Conservation (phyloP, 345 rosid genomes). For the Jatropha curcas region DNA sequence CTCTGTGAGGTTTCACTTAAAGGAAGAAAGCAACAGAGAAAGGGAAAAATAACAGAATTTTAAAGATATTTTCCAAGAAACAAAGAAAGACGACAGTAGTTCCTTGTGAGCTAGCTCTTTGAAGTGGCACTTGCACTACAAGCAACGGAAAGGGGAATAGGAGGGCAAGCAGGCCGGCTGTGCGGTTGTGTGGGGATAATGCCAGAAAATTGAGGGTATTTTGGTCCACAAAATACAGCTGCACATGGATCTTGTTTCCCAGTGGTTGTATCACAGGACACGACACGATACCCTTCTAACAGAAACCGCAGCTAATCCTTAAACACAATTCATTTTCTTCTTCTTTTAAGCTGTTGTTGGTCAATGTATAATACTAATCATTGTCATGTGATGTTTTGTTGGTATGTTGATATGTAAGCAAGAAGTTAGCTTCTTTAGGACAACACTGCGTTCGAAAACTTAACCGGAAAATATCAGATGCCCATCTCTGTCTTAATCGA, state of each 20-base stretch:
- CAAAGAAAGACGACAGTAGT: constrained; percentile 1
- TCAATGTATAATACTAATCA: constrained; percentile 1
- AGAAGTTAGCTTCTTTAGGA: too few relatives aligned
- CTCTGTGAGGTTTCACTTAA: constrained; percentile 7
- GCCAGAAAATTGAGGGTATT: constrained; percentile 24
- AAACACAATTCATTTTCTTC: neutral
- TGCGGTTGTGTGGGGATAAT: constrained; percentile 5
- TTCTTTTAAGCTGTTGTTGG: neutral
- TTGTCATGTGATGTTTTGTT: neutral
- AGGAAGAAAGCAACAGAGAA: constrained; percentile 6
- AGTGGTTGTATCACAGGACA: neutral
- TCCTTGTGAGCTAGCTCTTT: constrained; percentile 10
- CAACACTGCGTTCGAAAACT: too few relatives aligned
- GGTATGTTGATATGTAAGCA: neutral
- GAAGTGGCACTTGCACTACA: constrained; percentile 31
- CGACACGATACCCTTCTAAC: constrained; percentile 5
- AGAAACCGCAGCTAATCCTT: constrained; percentile 1
- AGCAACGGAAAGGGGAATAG: constrained; percentile 18
- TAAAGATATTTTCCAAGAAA: neutral
- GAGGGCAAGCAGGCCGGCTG: neutral
- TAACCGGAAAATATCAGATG: too few relatives aligned
- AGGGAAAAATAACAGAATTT: neutral
- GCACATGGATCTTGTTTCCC: constrained; percentile 12
- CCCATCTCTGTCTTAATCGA: too few relatives aligned
- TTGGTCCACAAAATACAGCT: constrained; percentile 20